These are phyloP conservation scores for Backusella sp. DNA, from an alignment of 192 early-diverging fungal species.

Conservation along the genomic window DNA sequence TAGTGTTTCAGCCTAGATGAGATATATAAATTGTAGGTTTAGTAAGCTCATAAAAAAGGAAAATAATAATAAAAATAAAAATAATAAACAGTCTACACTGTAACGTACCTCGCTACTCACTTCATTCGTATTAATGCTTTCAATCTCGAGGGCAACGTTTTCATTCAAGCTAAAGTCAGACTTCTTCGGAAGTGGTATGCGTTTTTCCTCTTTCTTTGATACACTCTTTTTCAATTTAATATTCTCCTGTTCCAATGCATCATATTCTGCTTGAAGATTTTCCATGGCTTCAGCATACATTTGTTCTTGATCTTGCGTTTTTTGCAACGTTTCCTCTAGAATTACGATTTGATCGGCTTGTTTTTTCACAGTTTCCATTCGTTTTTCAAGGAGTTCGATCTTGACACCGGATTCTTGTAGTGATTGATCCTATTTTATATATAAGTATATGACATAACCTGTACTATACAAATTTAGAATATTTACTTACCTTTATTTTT, in stretches of 20 bases:
- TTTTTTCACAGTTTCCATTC: conserved; percentile 63
- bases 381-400: conserved; percentile 80
- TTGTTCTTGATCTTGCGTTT: conserved; percentile 56
- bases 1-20: conserved; percentile 62
- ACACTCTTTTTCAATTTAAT: conserved; percentile 42
- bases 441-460: neutral
- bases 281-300: conserved; percentile 74
- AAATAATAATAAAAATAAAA: neutral
- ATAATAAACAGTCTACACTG: neutral
- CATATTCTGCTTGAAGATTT: conserved; percentile 65
- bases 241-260: conserved; percentile 68
- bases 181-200: conserved; percentile 20
- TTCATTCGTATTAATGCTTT: neutral
- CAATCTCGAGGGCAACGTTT: neutral
- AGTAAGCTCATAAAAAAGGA: neutral
- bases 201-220: conserved; percentile 26
- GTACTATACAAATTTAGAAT: neutral
- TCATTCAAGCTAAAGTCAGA: conserved; percentile 9
- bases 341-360: conserved; percentile 59
- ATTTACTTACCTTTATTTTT: conserved; percentile 61
- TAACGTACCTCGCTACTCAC: conserved; percentile 1
- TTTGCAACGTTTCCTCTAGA: conserved; percentile 59
- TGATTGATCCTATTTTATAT: conserved; percentile 56
- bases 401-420: conserved; percentile 73
- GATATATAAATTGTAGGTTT: neutral